A percentile compares a stretch with the other conserved stretches of the same genome.
phyloP scores from a whole-genome alignment of 2,329 filamentous ascomycete genomes.

The Phaeosphaeria sp. region DNA sequence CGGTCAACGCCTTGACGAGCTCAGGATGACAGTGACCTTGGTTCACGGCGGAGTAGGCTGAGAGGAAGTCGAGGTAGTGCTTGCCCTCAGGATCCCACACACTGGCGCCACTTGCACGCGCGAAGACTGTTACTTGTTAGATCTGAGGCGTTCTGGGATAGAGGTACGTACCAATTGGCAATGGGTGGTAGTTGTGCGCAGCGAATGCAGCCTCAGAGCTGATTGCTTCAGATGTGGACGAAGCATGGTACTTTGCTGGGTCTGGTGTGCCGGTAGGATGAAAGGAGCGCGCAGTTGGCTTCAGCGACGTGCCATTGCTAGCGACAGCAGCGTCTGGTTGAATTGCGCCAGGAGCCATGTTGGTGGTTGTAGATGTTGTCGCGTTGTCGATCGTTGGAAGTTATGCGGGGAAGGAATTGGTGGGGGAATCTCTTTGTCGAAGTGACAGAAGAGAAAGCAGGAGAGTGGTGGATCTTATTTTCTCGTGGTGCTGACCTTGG shows the following conservation, averaged over 20 bases:
- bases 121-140: slow-evolving; percentile 61
- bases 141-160: background rate
- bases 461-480: slow-evolving; percentile 25
- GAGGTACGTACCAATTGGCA: slow-evolving; percentile 72
- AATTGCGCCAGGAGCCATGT: slow-evolving; percentile 46
- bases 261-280: slow-evolving; percentile 46
- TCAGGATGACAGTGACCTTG: slow-evolving; percentile 98
- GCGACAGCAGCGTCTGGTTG: slow-evolving; percentile 30
- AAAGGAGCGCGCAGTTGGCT: slow-evolving; percentile 48
- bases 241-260: slow-evolving; percentile 69
- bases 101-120: slow-evolving; percentile 80
- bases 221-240: slow-evolving; percentile 82
- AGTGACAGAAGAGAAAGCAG: slow-evolving; percentile 10
- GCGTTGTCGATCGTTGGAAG: slow-evolving; percentile 15
- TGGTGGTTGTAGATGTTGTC: slow-evolving; percentile 12
- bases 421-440: slow-evolving; percentile 11
- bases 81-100: slow-evolving; percentile 96
- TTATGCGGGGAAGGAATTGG: slow-evolving; percentile 24
- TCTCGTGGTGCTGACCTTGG: slow-evolving; percentile 15
- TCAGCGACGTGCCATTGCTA: slow-evolving; percentile 39
- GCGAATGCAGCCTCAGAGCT: slow-evolving; percentile 81
- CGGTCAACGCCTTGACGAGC: slow-evolving; percentile 85
- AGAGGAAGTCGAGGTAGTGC: slow-evolving; percentile 97
- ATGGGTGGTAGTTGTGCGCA: slow-evolving; percentile 98
- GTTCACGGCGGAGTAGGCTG: slow-evolving; percentile 97